phyloP scores from a whole-genome alignment of 192 early-diverging fungal genomes.

The Irineochytrium annulatum region DNA sequence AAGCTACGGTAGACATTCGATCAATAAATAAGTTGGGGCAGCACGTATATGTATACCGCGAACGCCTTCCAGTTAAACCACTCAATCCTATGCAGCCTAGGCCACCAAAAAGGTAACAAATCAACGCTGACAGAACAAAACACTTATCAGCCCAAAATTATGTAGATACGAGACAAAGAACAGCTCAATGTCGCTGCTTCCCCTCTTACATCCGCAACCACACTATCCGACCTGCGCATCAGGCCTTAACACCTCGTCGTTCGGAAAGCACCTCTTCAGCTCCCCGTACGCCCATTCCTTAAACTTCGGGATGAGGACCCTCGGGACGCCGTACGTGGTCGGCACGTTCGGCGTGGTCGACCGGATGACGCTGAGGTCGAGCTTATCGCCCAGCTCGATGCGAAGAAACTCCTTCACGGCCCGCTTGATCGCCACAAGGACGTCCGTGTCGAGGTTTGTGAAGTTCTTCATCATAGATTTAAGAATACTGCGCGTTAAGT shows the following conservation, averaged over 20 bases:
- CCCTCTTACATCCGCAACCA: too few relatives aligned
- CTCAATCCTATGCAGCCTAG: too few relatives aligned
- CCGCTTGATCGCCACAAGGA: conserved; percentile 12
- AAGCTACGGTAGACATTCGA: too few relatives aligned
- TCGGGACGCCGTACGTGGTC: conserved; percentile 14
- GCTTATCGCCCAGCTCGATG: conserved; percentile 4
- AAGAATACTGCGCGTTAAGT: too few relatives aligned
- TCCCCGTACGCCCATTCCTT: conserved; percentile 5
- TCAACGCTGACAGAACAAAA: too few relatives aligned
- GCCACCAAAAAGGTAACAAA: too few relatives aligned
- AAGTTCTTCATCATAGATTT: conserved; percentile 13
- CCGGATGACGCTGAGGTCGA: conserved; percentile 8
- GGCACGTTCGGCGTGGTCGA: not conserved
- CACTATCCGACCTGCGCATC: not conserved
- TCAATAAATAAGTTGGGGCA: too few relatives aligned
- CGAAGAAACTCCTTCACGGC: conserved; percentile 18
- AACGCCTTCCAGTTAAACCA: too few relatives aligned
- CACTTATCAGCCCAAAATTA: too few relatives aligned
- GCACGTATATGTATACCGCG: too few relatives aligned
- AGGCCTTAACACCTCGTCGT: not conserved
- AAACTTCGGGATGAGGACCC: conserved; percentile 6
- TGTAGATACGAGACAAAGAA: too few relatives aligned
- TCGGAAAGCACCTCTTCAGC: conserved; percentile 3
- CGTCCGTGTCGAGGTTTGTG: conserved; percentile 6
- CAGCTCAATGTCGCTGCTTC: too few relatives aligned